A percentile compares a stretch with the other conserved stretches of the same genome.
Conservation (phyloP, 371 early-diverging fungal species). For the Capillidium heterosporum region DNA sequence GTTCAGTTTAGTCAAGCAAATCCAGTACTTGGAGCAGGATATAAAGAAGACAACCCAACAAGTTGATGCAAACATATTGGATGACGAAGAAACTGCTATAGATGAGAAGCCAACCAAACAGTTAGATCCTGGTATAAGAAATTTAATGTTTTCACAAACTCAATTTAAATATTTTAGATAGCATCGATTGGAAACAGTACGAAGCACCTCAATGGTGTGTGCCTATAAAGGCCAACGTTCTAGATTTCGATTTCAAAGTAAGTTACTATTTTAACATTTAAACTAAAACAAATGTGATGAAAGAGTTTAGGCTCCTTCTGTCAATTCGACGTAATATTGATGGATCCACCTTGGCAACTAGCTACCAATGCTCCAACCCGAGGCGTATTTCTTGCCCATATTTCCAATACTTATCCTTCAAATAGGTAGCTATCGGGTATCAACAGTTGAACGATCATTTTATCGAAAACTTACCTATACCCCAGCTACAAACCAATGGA, state of each 20-base stretch:
- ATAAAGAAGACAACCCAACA: too few species aligned
- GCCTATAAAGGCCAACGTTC: conserved; percentile 84
- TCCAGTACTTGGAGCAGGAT: too few species aligned
- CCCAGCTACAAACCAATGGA: conserved; percentile 62
- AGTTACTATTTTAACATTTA: conserved; percentile 6
- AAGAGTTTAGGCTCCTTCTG: conserved; percentile 2
- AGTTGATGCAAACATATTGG: too few species aligned
- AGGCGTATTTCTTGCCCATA: conserved; percentile 27
- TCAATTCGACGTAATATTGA: conserved; percentile 81
- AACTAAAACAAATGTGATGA: neutral
- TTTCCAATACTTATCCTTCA: neutral
- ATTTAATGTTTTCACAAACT: neutral
- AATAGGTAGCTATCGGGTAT: conserved; percentile 72
- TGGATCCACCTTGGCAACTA: conserved; percentile 94
- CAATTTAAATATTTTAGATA: conserved; percentile 7
- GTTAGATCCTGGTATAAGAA: neutral
- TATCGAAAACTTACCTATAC: conserved; percentile 80
- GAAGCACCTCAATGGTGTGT: conserved; percentile 87
- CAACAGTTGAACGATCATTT: conserved; percentile 82
- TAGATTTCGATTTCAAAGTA: conserved; percentile 84
- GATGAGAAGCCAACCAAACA: neutral
- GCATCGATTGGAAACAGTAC: conserved; percentile 55
- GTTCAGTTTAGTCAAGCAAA: too few species aligned
- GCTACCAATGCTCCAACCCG: conserved; percentile 88
- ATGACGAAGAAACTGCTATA: too few species aligned